Conservation (phyloP, 805 yeast genomes). For the Yamadazyma laniorum region DNA sequence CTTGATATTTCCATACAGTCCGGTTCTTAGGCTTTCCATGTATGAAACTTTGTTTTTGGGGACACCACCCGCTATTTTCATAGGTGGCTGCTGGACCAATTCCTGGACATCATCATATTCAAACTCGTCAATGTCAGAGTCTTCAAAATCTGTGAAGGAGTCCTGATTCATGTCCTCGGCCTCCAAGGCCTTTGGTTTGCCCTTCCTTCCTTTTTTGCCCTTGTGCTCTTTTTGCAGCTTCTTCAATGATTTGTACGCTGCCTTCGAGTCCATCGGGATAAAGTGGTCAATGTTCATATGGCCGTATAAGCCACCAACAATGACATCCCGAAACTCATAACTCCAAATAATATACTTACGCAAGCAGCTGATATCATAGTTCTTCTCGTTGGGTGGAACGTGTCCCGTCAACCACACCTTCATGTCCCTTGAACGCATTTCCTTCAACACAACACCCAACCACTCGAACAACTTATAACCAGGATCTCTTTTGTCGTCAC, state of each 20-base stretch:
- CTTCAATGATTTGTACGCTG: slow-evolving; percentile 57
- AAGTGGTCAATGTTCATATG: slow-evolving; percentile 91
- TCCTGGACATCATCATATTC: slow-evolving; percentile 21
- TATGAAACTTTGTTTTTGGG: slow-evolving; percentile 67
- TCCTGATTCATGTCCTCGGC: slow-evolving; percentile 1
- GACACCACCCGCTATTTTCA: slow-evolving; percentile 44
- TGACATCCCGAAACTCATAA: slow-evolving; percentile 78
- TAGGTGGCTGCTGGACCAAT: slow-evolving; percentile 11
- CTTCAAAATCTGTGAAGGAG: neutral
- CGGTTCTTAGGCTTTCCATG: slow-evolving; percentile 55
- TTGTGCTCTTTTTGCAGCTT: slow-evolving; percentile 16
- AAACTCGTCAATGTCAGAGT: slow-evolving; percentile 15
- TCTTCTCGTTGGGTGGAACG: slow-evolving; percentile 83
- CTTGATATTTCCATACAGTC: slow-evolving; percentile 49
- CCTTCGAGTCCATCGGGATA: slow-evolving; percentile 68
- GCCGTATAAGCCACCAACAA: slow-evolving; percentile 80
- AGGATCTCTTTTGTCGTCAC: slow-evolving; percentile 70
- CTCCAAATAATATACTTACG: slow-evolving; percentile 78
- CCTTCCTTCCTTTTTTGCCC: slow-evolving; percentile 7
- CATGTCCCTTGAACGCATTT: slow-evolving; percentile 68
- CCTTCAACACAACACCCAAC: slow-evolving; percentile 73
- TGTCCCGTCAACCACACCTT: slow-evolving; percentile 89
- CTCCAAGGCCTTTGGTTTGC: slow-evolving; percentile 2
- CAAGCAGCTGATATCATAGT: slow-evolving; percentile 69
- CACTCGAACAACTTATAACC: slow-evolving; percentile 76